phyloP scores from a whole-genome alignment of 2,329 filamentous ascomycete genomes.

The Sporothrix luriei region DNA sequence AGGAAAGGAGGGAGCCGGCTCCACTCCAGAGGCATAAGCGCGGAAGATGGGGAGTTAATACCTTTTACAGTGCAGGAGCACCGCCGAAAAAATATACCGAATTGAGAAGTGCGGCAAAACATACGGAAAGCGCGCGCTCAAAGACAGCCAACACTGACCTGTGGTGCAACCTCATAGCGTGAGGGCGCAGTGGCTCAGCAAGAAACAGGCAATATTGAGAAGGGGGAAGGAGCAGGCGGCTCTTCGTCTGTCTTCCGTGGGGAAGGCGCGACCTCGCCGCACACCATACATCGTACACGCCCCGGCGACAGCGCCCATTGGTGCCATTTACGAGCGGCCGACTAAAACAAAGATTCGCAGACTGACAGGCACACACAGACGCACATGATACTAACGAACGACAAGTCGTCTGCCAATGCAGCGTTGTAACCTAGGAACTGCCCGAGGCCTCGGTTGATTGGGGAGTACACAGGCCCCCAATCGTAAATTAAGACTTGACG shows the following conservation, averaged over 20 bases:
- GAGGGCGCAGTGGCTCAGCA: slow-evolving; percentile 14
- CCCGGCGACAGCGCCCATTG: slow-evolving; percentile 15
- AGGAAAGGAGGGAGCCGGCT: slow-evolving; percentile 32
- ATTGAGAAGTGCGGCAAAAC: neutral
- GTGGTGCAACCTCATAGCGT: slow-evolving; percentile 18
- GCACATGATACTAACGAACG: neutral
- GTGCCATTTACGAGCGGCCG: slow-evolving; percentile 20
- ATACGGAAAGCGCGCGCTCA: neutral
- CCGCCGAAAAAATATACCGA: slow-evolving; percentile 4
- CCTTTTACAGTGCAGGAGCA: neutral
- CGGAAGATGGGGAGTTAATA: slow-evolving; percentile 5
- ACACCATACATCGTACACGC: neutral
- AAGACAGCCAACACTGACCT: neutral
- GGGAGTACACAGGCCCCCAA: neutral
- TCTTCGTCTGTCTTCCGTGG: neutral
- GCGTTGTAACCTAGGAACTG: slow-evolving; percentile 17
- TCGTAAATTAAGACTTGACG: no score
- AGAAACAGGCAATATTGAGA: neutral
- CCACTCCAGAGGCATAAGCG: slow-evolving; percentile 26
- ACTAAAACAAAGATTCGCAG: neutral
- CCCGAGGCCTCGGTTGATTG: slow-evolving; percentile 22
- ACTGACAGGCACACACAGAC: neutral
- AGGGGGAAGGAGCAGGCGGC: slow-evolving; percentile 4
- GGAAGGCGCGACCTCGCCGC: slow-evolving; percentile 13
- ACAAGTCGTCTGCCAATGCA: neutral